Evolutionary conservation across 805 yeast species (phyloP).

Genomic region (Peterozyma xylosa): DNA sequence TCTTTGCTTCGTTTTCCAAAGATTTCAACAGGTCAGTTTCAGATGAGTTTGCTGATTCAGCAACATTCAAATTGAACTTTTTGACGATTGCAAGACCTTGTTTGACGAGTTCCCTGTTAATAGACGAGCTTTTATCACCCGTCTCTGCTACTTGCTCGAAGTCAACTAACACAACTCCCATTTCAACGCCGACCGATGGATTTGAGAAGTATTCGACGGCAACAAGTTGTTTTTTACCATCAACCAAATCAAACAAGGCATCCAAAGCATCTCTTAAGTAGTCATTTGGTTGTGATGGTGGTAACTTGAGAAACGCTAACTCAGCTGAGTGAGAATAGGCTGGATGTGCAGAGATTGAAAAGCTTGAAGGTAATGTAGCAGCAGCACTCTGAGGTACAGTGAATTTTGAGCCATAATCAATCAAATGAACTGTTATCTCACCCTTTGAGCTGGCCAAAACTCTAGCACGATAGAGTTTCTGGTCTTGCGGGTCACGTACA

Average conservation of each 20-base stretch:
- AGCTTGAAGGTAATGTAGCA: conserved; percentile 46
- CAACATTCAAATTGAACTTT: conserved; percentile 17
- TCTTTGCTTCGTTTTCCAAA: conserved; percentile 42
- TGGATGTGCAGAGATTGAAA: conserved; percentile 28
- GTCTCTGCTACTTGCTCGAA: conserved; percentile 37
- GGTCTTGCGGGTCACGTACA: conserved; percentile 43
- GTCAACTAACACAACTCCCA: conserved; percentile 47
- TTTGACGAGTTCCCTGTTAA: conserved; percentile 50
- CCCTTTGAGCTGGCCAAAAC: conserved; percentile 39
- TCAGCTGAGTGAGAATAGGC: conserved; percentile 50
- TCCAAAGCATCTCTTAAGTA: conserved; percentile 48
- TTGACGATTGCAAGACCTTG: conserved; percentile 56
- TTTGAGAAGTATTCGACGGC: conserved; percentile 39
- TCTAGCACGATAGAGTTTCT: conserved; percentile 52
- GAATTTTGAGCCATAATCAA: conserved; percentile 56
- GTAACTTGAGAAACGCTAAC: conserved; percentile 46
- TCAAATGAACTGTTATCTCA: conserved; percentile 42
- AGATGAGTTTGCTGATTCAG: conserved; percentile 26
- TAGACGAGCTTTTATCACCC: conserved; percentile 45
- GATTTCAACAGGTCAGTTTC: conserved; percentile 31
- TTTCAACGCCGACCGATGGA: conserved; percentile 34
- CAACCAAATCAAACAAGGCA: conserved; percentile 43
- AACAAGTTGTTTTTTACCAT: conserved; percentile 42
- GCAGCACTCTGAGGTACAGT: conserved; percentile 34
- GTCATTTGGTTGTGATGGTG: conserved; percentile 49